Base-by-base conservation (phyloP, 1,284 basidiomycete species). In the Paramarasmius palmivorus region DNA sequence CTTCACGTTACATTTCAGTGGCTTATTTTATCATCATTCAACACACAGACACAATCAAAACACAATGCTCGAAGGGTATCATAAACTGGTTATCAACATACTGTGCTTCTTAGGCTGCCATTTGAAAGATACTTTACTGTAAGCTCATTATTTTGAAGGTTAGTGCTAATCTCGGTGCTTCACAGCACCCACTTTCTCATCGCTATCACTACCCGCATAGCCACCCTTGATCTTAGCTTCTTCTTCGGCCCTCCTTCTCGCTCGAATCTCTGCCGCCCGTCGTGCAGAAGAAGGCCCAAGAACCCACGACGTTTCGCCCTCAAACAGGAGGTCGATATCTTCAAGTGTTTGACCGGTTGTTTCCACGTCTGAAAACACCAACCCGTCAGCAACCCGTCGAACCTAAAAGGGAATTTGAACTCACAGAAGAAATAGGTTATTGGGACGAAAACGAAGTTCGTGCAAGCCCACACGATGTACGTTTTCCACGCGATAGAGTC, bases 331-430 rank as follows among this genome's bases (percentile, higher is more conserved):
- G 17, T 53, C 53, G n/a, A 59, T 59, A 32, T 57, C 56, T 50
- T 59, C 58, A 14, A 59, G 52, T 14, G 52, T 41, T 41, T 57
- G 58, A 0, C 55, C 56, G n/a, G 53, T 53, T 17, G 58, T 59
- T 40, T 59, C 58, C 20, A 52, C 44, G 23, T 55, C 48, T 50
- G n/a, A n/a, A n/a, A n/a, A n/a, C n/a, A n/a, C n/a, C n/a, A n/a
- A n/a, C n/a, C n/a, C n/a, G n/a, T n/a, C n/a, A n/a, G n/a, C n/a
- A n/a, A n/a, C n/a, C n/a, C 2, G 35, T 40, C 19, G 29, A 49
- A 49, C 17, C 29, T 32, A 32, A 6, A 32, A 6, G 29, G 12
- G 29, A 12, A 6, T 6, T 32, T 32, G 29, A 36, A 36, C 48
- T n/a, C 26, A 50, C 48, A 53, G 42, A 57, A 57, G 47, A 55